These are phyloP conservation scores for Cymbopogon citratus DNA, from an alignment of 176 grass and related monocot genomes.

Conservation along the genomic window DNA sequence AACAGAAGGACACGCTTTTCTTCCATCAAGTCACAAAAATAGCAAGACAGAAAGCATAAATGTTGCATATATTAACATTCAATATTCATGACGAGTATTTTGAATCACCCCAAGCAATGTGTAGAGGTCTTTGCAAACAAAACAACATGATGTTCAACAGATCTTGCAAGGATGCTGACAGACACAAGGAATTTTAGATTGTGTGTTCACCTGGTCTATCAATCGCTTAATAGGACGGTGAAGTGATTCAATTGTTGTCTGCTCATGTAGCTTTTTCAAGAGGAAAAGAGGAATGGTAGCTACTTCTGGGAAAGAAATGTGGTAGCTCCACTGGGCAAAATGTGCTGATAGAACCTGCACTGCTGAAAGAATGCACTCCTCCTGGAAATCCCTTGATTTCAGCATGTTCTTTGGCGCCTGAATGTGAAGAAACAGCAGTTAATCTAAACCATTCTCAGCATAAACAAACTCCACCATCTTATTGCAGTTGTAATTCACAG, in stretches of 20 bases:
- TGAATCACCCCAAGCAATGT: background rate
- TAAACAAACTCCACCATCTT: background rate
- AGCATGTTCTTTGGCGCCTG: conserved; percentile 68
- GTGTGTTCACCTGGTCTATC: conserved; percentile 70
- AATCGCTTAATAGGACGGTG: conserved; percentile 57
- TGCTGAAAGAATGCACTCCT: conserved; percentile 61
- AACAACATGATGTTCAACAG: background rate
- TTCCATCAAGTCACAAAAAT: background rate
- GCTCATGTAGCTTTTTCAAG: conserved; percentile 71
- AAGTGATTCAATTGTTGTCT: conserved; percentile 49
- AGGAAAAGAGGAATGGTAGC: conserved; percentile 73
- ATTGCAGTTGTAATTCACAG: background rate
- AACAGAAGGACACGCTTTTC: background rate
- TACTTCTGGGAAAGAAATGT: conserved; percentile 91
- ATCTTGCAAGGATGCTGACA: conserved; percentile 7
- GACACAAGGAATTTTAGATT: background rate
- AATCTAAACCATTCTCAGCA: background rate
- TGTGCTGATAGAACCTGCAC: conserved; percentile 64
- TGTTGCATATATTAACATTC: background rate
- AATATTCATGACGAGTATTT: background rate
- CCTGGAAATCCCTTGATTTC: conserved; percentile 67
- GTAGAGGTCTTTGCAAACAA: background rate
- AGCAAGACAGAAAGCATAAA: background rate
- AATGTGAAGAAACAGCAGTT: conserved; percentile 7
- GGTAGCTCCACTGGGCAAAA: conserved; percentile 90